Base-by-base conservation (phyloP, 1,139 yeast genomes). In the Nakaseomyces glabratus region DNA sequence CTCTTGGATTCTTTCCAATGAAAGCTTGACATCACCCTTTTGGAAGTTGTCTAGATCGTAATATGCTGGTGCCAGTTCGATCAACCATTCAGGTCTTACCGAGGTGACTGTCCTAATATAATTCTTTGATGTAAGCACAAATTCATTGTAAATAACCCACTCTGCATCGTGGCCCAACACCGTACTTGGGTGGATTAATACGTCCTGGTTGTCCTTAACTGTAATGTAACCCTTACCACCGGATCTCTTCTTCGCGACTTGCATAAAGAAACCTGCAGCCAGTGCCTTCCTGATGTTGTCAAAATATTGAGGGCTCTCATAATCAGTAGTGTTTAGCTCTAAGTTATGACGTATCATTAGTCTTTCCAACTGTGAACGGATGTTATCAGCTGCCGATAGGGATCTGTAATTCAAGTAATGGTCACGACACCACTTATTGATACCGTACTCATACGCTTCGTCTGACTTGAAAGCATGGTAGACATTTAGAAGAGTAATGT, bases 211-310 rank as follows among this genome's bases (percentile, higher is more conserved):
- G 60, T 90, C 98, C 61, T 86, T 86, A 35, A 88, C 81, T 0
- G 98, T 90, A 47, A 82, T 70, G 59, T 80, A 90, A 15, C 80
- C 86, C 54, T 74, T 78, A 34, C 79, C 76, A 28, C 81, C 79
- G 39, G 80, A 71, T 57, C 72, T 78, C 64, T 74, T 73, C 65
- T 88, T 88, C 29, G 97, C 98, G 35, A 82, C 95, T 65, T 90
- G 98, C 97, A 90, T 88, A 66, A 90, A 90, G 59, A 86, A 88
- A 2, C 98, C 99, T n/a, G 86, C 75, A 6, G 85, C 72, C 38
- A 90, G 64, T 0, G 98, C 95, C 58, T 81, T 80, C 42, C 93
- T 72, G 45, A 90, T 78, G 50, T 84, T 81, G 46, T 71, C 75
- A 58, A 73, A 72, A 58, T 80, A 86, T 39, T 63, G 64, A 35